Conservation (phyloP, 352 stramenopile genomes). For the Phytophthora nicotianae region DNA sequence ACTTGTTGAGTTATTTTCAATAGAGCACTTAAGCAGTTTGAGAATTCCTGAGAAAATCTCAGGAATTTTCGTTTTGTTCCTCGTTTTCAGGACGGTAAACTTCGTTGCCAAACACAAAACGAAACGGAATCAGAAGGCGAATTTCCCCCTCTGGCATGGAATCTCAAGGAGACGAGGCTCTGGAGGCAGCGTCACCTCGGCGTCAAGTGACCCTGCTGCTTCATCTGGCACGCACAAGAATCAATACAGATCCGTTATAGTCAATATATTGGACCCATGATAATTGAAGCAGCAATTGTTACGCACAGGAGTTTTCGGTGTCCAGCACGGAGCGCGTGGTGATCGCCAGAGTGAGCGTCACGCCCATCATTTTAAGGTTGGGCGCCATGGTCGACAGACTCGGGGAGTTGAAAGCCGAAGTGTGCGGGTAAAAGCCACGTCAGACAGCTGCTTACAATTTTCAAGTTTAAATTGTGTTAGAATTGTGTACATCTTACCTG, state of each 20-base stretch:
- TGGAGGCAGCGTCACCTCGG: too few species aligned
- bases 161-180: too few species aligned
- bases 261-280: background rate
- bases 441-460: conserved; percentile 7
- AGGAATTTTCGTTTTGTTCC: too few species aligned
- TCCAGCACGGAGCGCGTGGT: conserved; percentile 72
- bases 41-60: too few species aligned
- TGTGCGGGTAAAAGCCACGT: conserved; percentile 14
- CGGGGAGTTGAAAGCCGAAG: conserved; percentile 3
- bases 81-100: too few species aligned
- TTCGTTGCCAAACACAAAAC: too few species aligned
- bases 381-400: conserved; percentile 52
- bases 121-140: too few species aligned
- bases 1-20: too few species aligned
- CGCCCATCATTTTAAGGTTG: conserved; percentile 82
- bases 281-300: background rate
- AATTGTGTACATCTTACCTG: background rate
- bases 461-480: conserved; percentile 10
- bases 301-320: conserved; percentile 61
- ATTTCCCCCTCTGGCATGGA: too few species aligned
- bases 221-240: too few species aligned
- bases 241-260: conserved; percentile 4
- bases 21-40: too few species aligned
- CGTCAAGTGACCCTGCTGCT: too few species aligned
- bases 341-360: conserved; percentile 68